Evolutionary conservation across 2,329 filamentous ascomycete species (phyloP), one percentile per base, ranked within the genome.

Genomic region (Dothideomycetes sp.): DNA sequence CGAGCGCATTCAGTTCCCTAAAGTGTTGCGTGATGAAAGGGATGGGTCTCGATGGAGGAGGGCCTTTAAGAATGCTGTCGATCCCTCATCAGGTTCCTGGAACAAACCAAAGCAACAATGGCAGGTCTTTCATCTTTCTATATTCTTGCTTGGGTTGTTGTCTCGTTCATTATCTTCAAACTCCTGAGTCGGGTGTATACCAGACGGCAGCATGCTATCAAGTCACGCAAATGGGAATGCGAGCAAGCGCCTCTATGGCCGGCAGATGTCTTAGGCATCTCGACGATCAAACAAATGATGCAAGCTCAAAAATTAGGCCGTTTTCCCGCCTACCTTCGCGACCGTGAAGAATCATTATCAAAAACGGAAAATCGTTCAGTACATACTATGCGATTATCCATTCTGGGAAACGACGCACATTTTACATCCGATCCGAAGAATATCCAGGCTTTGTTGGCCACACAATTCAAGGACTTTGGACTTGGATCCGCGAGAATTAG

Each of bases 401-500:
- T 53, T 15, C 34, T 58, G 12, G 55, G 53, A 13, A 51, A 53
- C 15, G 48, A 45, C 5, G 41, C 50, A 12, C 50, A 47, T 44
- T 51, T 56, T 35, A 59, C 57, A 4, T 46, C 43, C 18, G 56
- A 60, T 29, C 56, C 58, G 1, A 53, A 55, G 45, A 61, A 61
- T 40, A 57, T 61, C 30, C 53, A 61, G 38, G 56, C 58, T 15
- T 45, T 61, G 35, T 49, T 61, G 15, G 57, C 57, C 1, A 53
- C 50, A 3, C 49, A 51, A 19, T 58, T 59, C 33, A 33, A 44
- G 3, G 58, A 61, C 38, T 61, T 49, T 33, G 52, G 54, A 36
- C 46, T 59, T 4, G 58, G 57, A 12, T 35, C 48, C 1, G 43
- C 47, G 7, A 45, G 57, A 12, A 43, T 49, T 22, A 47, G 48